Conservation (phyloP, 2,329 filamentous ascomycete species). For the Anisogramma anomala region DNA sequence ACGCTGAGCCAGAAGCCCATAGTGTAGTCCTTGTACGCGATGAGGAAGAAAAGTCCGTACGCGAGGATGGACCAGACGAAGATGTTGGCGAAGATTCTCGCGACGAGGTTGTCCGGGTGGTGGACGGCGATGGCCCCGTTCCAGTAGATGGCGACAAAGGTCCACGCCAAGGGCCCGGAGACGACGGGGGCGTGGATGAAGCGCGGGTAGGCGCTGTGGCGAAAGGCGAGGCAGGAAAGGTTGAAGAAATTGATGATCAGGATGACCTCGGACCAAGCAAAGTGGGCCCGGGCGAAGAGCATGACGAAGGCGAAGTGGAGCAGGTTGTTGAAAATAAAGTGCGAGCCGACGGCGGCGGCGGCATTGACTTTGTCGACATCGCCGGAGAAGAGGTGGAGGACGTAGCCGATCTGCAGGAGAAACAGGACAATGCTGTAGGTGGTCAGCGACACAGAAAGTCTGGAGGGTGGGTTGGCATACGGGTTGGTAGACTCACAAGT, state of each 20-base stretch:
- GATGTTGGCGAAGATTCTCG: constrained; percentile 74
- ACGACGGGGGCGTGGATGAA: constrained; percentile 68
- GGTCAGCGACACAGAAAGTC: not conserved
- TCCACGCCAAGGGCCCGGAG: constrained; percentile 73
- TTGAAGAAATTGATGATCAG: constrained; percentile 75
- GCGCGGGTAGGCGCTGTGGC: constrained; percentile 57
- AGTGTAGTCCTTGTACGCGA: constrained; percentile 62
- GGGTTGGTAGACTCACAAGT: constrained; percentile 53
- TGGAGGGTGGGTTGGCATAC: not conserved
- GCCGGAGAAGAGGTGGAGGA: constrained; percentile 62
- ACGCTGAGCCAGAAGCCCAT: constrained; percentile 71
- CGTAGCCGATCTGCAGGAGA: constrained; percentile 63
- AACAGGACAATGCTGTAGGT: constrained; percentile 55
- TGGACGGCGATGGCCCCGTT: constrained; percentile 72
- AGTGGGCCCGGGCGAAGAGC: constrained; percentile 67
- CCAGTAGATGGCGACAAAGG: constrained; percentile 79
- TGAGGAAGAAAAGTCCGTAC: constrained; percentile 67
- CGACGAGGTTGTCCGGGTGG: constrained; percentile 52
- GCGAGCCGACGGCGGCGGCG: constrained; percentile 65
- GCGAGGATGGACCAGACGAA: constrained; percentile 76
- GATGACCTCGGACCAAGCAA: constrained; percentile 64
- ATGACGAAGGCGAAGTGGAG: constrained; percentile 72
- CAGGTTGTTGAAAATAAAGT: constrained; percentile 80
- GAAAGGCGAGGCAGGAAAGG: constrained; percentile 67
- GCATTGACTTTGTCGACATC: constrained; percentile 51